Conservation (phyloP, 1,284 basidiomycete species). For the Naganishia liquefaciens region DNA sequence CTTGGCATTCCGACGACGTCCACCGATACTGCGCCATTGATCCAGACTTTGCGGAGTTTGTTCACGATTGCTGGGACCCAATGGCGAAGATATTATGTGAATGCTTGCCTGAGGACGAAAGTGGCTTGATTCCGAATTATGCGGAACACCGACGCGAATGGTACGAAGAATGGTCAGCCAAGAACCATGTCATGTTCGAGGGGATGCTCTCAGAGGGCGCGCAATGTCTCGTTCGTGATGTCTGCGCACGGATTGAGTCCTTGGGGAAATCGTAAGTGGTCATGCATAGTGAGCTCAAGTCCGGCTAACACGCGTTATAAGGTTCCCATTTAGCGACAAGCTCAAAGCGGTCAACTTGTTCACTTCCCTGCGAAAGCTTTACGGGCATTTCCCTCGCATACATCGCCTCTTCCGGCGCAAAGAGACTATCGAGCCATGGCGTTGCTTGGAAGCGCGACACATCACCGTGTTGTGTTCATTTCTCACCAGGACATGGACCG, state of each 20-base stretch:
- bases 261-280: conserved; percentile 16
- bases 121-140: background rate
- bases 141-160: background rate
- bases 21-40: conserved; percentile 4
- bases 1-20: conserved; percentile 17
- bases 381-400: background rate
- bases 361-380: conserved; percentile 3
- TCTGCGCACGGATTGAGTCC: conserved; percentile 11
- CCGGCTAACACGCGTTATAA: background rate
- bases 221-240: background rate
- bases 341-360: conserved; percentile 16
- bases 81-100: background rate
- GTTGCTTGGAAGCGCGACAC: conserved; percentile 13
- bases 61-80: conserved; percentile 18
- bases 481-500: conserved; percentile 5
- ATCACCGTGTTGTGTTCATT: conserved; percentile 12
- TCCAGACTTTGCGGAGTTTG: conserved; percentile 1
- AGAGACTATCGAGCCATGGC: background rate
- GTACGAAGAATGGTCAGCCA: conserved; percentile 13
- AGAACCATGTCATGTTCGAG: conserved; percentile 11
- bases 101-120: conserved; percentile 17
- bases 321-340: conserved; percentile 12
- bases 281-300: background rate
- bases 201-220: conserved; percentile 8
- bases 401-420: background rate